Conservation (phyloP, 2,329 filamentous ascomycete species). For the Mariannaea sp. region DNA sequence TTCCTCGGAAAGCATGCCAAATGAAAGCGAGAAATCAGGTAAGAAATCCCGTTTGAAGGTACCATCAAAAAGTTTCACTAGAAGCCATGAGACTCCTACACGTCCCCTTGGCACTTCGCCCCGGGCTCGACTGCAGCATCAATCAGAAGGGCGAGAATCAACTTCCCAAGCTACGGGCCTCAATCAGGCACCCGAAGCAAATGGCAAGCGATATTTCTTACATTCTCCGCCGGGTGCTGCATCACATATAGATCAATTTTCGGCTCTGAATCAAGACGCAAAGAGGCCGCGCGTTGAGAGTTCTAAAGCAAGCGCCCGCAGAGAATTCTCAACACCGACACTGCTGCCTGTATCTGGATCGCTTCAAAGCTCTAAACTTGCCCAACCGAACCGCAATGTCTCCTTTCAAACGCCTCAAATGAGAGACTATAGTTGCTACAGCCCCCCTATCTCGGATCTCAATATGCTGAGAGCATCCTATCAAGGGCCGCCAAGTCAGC, state of each 20-base stretch:
- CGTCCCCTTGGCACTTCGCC: neutral
- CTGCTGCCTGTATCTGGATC: neutral
- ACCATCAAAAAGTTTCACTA: neutral
- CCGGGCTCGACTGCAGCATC: neutral
- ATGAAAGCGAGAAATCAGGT: too few species aligned
- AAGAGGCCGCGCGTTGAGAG: neutral
- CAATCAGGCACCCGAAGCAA: neutral
- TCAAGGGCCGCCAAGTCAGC: constrained; percentile 2
- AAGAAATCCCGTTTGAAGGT: neutral
- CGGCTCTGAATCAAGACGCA: neutral
- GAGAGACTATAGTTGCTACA: neutral
- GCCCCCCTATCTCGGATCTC: neutral
- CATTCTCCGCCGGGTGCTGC: neutral
- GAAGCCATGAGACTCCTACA: neutral
- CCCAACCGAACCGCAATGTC: neutral
- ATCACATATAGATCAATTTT: neutral
- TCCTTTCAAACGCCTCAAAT: neutral
- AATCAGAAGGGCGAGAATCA: neutral
- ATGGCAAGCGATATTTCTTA: neutral
- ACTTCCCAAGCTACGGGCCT: neutral
- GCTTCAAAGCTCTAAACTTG: neutral
- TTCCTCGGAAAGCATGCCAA: neutral
- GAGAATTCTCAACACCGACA: neutral
- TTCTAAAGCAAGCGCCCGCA: neutral
- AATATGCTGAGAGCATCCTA: constrained; percentile 9